Conservation (phyloP, 2,329 filamentous ascomycete species). For the Anisogramma anomala region DNA sequence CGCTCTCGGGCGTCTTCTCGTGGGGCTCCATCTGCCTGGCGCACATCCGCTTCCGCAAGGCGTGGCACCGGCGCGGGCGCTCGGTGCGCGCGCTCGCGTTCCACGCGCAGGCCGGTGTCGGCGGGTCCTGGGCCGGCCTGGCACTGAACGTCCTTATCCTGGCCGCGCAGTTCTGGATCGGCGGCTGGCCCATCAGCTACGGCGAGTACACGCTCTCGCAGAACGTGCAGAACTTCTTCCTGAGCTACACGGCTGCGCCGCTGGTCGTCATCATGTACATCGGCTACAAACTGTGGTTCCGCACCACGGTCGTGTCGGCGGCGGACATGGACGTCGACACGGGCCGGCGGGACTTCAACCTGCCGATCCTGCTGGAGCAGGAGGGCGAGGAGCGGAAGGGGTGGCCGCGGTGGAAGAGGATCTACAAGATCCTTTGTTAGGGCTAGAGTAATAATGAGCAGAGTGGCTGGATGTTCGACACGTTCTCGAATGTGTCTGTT, state of each 20-base stretch:
- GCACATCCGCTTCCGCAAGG: constrained; percentile 80
- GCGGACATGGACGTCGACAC: constrained; percentile 79
- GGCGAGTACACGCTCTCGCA: constrained; percentile 28
- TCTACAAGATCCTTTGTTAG: constrained; percentile 64
- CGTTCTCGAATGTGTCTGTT: neutral
- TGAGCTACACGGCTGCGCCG: constrained; percentile 58
- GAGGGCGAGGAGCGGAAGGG: constrained; percentile 60
- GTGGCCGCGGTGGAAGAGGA: constrained; percentile 68
- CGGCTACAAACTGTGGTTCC: constrained; percentile 63
- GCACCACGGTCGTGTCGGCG: constrained; percentile 53
- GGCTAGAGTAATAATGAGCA: too few relatives aligned
- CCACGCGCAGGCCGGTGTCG: constrained; percentile 62
- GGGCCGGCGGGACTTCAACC: constrained; percentile 72
- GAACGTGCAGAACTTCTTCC: constrained; percentile 58
- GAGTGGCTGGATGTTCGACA: neutral
- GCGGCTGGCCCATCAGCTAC: constrained; percentile 59
- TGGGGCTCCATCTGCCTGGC: constrained; percentile 80
- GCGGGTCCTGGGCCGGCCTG: constrained; percentile 73
- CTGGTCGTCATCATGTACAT: constrained; percentile 58
- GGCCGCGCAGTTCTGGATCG: constrained; percentile 78
- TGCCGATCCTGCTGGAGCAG: constrained; percentile 66
- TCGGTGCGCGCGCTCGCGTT: constrained; percentile 71
- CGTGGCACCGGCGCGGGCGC: constrained; percentile 61
- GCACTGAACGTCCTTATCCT: constrained; percentile 65
- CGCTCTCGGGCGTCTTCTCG: constrained; percentile 63